Evolutionary conservation across 1,139 yeast genomes (phyloP), one percentile per base, ranked within the genome.

Genomic region (Zhuliangozyma blackwelliae): DNA sequence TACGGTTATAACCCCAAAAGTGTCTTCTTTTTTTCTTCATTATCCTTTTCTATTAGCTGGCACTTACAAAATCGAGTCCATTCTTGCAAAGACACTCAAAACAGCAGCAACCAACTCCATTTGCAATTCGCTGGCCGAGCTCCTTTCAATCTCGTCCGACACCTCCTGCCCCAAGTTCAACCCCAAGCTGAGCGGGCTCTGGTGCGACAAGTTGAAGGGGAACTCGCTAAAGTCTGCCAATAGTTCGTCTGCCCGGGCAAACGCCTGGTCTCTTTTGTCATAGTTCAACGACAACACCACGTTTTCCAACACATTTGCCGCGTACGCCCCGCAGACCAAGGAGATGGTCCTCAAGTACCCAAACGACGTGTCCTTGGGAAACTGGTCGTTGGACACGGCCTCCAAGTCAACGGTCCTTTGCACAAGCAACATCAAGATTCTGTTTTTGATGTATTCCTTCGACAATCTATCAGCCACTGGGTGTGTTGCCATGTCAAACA

Each of bases 401-500:
- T 72, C 79, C 46, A 75, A 61, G 46, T 74, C 78, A 40, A 74
- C 66, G 36, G 85, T 86, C 60, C 96, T 77, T 32, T 83, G 69
- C 9, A 87, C 79, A 48, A 92, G 69, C 40, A 88, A 61, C 36
- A 76, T 72, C 45, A 90, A 68, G 27, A 88, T 77, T 52, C 97
- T 76, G 46, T 79, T 75, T 45, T 82, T 79, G 40, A 88, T 81
- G 47, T 84, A 85, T 59, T 89, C 94, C 52, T 95, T 87, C 33
- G 85, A 75, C 39, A 82, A 66, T 44, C 74, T 75, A 62, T 92
- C 98, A 28, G 94, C 85, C 10, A 92, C 79, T 4, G 99, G 99
- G 60, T 94, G 98, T 7, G 98, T 94, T 20, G 98, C 96, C 97
- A 92, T 92, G 62, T 92, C 98, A 51, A 92, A 92, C 40, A 92